These are phyloP conservation scores for Fusarium multiceps DNA, from an alignment of 2,329 filamentous ascomycete genomes.

Conservation along the genomic window DNA sequence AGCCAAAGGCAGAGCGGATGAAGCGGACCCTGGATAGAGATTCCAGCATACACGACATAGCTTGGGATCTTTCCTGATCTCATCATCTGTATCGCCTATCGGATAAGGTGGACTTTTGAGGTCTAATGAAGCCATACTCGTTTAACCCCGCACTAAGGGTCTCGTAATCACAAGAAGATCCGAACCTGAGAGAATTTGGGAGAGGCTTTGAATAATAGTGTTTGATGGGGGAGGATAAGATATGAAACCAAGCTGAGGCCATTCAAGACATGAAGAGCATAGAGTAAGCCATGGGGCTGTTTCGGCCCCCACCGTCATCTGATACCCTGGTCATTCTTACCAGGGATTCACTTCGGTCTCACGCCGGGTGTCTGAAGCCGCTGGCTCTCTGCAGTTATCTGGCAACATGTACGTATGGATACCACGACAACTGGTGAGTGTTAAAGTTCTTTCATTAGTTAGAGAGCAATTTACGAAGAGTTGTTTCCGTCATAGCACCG, in stretches of 20 bases:
- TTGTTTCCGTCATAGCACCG: neutral
- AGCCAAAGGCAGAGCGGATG: slow-evolving; percentile 5
- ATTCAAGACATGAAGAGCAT: neutral
- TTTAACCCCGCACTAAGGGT: slow-evolving; percentile 23
- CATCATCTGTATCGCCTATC: slow-evolving; percentile 16
- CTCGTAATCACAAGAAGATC: neutral
- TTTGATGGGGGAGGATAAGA: fast-evolving
- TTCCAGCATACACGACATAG: slow-evolving; percentile 36
- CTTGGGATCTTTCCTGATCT: slow-evolving; percentile 26
- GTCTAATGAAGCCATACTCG: slow-evolving; percentile 26
- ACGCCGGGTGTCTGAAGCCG: neutral
- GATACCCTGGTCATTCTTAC: neutral
- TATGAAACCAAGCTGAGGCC: neutral
- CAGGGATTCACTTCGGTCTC: neutral
- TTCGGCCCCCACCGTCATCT: slow-evolving; percentile 7
- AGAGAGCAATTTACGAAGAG: neutral
- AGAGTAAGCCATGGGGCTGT: neutral
- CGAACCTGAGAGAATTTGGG: neutral
- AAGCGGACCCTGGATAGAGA: slow-evolving; percentile 31
- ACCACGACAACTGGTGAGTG: neutral
- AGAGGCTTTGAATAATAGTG: fast-evolving
- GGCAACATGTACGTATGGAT: neutral
- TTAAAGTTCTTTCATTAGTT: neutral
- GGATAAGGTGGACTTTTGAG: slow-evolving; percentile 23
- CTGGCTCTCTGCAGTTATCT: neutral